A percentile compares a stretch with the other conserved stretches of the same genome.
Conservation (phyloP, 2,329 filamentous ascomycete species). For the Pseudogymnoascus sp. region DNA sequence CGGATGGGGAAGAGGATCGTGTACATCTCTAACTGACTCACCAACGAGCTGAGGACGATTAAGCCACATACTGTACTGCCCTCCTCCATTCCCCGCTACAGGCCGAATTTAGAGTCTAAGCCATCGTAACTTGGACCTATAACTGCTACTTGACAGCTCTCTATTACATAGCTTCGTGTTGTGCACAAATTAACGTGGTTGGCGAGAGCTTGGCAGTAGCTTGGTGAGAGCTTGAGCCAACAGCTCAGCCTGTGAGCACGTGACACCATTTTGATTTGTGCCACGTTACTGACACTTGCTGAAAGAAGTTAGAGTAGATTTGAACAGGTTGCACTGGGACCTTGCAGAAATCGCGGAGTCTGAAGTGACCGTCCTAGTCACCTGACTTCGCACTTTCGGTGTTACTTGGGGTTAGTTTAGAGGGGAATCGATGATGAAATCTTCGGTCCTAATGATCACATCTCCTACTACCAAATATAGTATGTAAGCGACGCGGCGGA, state of each 20-base stretch:
- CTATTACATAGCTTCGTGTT: neutral
- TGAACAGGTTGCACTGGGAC: neutral
- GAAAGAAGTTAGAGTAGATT: neutral
- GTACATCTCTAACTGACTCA: neutral
- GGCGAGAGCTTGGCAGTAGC: neutral
- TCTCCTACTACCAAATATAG: too few relatives aligned
- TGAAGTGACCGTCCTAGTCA: neutral
- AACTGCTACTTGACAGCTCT: neutral
- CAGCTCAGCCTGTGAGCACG: neutral
- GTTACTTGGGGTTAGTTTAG: neutral
- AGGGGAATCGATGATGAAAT: constrained; percentile 1
- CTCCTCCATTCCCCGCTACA: neutral
- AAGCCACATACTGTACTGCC: neutral
- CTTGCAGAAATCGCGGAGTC: neutral
- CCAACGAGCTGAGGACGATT: neutral
- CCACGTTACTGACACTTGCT: neutral
- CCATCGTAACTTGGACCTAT: neutral
- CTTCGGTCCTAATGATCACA: neutral
- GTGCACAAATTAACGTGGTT: neutral
- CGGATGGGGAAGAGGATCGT: neutral
- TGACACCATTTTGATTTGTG: neutral
- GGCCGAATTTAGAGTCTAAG: neutral
- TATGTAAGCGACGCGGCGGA: neutral
- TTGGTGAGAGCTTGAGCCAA: neutral
- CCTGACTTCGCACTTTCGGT: neutral